A percentile compares a stretch with the other conserved stretches of the same genome.
Evolutionary conservation across 768 basidiomycete species (phyloP).

Genomic region (Tricholoma sp.): DNA sequence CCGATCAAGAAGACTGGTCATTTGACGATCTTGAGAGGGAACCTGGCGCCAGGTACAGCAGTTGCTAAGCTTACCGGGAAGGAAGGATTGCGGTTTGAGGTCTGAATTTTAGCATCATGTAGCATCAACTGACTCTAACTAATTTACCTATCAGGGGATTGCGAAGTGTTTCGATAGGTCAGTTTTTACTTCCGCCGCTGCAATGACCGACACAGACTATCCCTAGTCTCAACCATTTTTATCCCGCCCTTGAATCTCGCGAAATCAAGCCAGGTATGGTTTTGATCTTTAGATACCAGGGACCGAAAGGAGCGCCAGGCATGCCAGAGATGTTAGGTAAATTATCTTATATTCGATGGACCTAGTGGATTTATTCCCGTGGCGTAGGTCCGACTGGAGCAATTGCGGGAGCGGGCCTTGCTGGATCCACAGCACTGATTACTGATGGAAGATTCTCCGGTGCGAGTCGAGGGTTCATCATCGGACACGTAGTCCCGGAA

Average conservation of each 20-base stretch:
- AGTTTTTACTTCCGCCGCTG: conserved; percentile 2
- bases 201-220: not conserved
- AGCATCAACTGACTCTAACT: conserved; percentile 1
- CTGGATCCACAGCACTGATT: conserved; percentile 72
- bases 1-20: conserved; percentile 89
- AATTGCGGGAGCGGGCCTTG: conserved; percentile 79
- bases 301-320: conserved; percentile 87
- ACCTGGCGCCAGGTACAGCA: conserved; percentile 78
- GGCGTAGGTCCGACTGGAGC: conserved; percentile 70
- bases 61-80: conserved; percentile 95
- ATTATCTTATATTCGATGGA: not conserved
- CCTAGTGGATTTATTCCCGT: conserved; percentile 1
- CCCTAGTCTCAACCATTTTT: conserved; percentile 60
- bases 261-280: conserved; percentile 74
- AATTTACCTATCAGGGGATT: conserved; percentile 40
- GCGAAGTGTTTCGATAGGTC: conserved; percentile 79
- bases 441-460: conserved; percentile 91
- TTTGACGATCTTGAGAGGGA: conserved; percentile 83
- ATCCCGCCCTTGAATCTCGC: conserved; percentile 65
- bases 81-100: conserved; percentile 82
- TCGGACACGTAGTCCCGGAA: conserved; percentile 55
- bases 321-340: conserved; percentile 74
- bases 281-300: conserved; percentile 83
- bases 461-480: conserved; percentile 54
- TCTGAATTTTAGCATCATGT: conserved; percentile 20